These are phyloP conservation scores for Suillus discolor DNA, from an alignment of 768 basidiomycete species.

Conservation along the genomic window DNA sequence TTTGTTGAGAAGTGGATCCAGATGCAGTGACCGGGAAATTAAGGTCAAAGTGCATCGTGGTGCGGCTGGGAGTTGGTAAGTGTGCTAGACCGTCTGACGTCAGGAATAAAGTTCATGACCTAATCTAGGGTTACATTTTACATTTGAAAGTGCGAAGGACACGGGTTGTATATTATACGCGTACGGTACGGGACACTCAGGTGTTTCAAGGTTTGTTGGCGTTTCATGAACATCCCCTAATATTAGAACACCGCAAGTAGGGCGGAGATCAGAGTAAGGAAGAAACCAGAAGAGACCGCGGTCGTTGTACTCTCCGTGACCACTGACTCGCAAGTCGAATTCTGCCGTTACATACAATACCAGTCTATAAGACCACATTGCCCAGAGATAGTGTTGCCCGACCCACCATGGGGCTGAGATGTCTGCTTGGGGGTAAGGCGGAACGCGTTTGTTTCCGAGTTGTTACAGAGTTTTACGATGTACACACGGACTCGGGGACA, in stretches of 20 bases:
- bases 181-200: too few relatives aligned
- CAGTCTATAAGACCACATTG: too few relatives aligned
- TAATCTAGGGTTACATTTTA: background rate
- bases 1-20: slow-evolving; percentile 20
- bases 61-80: background rate
- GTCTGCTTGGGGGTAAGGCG: background rate
- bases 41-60: slow-evolving; percentile 65
- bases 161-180: too few relatives aligned
- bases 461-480: too few relatives aligned
- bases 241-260: background rate
- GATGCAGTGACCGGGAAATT: slow-evolving; percentile 53
- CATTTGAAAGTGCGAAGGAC: too few relatives aligned
- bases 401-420: too few relatives aligned
- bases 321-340: too few relatives aligned
- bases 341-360: background rate
- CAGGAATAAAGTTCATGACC: background rate
- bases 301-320: too few relatives aligned
- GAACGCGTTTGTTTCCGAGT: too few relatives aligned
- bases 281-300: too few relatives aligned
- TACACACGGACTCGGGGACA: too few relatives aligned
- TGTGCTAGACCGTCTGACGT: background rate
- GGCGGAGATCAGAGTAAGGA: too few relatives aligned
- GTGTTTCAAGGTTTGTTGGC: background rate
- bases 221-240: background rate
- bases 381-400: background rate